A percentile compares a stretch with the other conserved stretches of the same genome.
Evolutionary conservation across 2,329 filamentous ascomycete genomes (phyloP).

Genomic region (Microsporum audouinii): DNA sequence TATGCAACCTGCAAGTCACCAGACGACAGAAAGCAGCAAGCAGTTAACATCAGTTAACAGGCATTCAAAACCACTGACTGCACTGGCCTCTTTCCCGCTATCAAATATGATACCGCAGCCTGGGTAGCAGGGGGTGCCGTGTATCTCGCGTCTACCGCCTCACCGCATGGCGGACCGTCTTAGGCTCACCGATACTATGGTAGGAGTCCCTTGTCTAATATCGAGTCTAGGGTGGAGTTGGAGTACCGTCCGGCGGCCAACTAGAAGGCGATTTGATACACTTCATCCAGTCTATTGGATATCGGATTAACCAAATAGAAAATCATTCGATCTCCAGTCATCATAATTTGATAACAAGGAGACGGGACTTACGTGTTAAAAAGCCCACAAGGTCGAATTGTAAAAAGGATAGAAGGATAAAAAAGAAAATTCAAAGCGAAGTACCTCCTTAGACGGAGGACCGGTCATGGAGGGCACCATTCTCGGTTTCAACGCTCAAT

Average conservation of each 20-base stretch:
- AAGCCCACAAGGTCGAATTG: neutral
- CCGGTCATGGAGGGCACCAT: neutral
- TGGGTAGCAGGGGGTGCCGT: neutral
- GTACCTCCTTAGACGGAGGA: neutral
- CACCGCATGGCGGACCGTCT: neutral
- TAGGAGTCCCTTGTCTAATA: neutral
- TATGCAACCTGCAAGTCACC: neutral
- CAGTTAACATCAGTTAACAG: neutral
- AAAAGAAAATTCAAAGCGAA: neutral
- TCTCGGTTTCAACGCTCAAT: neutral
- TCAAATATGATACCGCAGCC: neutral
- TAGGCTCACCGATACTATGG: neutral
- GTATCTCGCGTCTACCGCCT: neutral
- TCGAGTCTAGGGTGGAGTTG: neutral
- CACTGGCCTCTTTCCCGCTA: neutral
- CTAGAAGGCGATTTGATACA: neutral
- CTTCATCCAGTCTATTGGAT: neutral
- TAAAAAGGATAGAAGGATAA: neutral
- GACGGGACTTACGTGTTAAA: neutral
- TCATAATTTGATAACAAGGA: neutral
- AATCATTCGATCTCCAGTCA: neutral
- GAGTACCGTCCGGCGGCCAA: neutral
- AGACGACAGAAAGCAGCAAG: neutral
- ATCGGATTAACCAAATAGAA: neutral
- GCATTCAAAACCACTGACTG: neutral